phyloP scores from a whole-genome alignment of 768 basidiomycete genomes.

The Tremella yokohamensis region DNA sequence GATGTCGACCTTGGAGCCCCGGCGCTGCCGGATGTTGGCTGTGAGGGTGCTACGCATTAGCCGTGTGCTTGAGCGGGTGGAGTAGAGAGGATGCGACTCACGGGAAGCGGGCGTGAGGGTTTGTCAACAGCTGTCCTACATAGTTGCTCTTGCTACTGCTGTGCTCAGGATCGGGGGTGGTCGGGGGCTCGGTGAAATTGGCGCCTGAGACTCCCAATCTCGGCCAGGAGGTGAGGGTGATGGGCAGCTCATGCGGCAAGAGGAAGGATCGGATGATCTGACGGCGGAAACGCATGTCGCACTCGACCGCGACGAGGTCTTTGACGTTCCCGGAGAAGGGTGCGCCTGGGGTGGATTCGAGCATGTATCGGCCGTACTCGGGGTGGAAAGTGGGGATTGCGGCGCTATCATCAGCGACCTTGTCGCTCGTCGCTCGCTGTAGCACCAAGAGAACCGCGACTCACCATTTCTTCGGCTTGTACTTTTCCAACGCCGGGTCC shows the following conservation, averaged over 20 bases:
- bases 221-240: constrained; percentile 94
- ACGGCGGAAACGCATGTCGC: constrained; percentile 91
- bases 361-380: constrained; percentile 97
- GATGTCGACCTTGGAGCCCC: constrained; percentile 91
- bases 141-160: constrained; percentile 86
- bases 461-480: constrained; percentile 39
- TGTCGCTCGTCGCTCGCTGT: not conserved
- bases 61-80: not conserved
- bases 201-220: constrained; percentile 77
- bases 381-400: constrained; percentile 90
- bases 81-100: constrained; percentile 55
- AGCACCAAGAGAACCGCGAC: constrained; percentile 9
- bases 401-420: constrained; percentile 53
- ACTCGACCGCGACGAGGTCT: constrained; percentile 83
- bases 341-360: constrained; percentile 93
- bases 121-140: constrained; percentile 91
- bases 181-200: constrained; percentile 83
- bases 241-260: constrained; percentile 76
- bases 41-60: constrained; percentile 73
- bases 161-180: constrained; percentile 65
- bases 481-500: constrained; percentile 56
- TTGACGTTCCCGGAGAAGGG: constrained; percentile 85
- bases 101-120: constrained; percentile 97
- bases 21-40: constrained; percentile 83
- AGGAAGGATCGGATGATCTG: constrained; percentile 77